Evolutionary conservation across 768 basidiomycete genomes (phyloP).

Genomic region (Sporobolomyces pararoseus): DNA sequence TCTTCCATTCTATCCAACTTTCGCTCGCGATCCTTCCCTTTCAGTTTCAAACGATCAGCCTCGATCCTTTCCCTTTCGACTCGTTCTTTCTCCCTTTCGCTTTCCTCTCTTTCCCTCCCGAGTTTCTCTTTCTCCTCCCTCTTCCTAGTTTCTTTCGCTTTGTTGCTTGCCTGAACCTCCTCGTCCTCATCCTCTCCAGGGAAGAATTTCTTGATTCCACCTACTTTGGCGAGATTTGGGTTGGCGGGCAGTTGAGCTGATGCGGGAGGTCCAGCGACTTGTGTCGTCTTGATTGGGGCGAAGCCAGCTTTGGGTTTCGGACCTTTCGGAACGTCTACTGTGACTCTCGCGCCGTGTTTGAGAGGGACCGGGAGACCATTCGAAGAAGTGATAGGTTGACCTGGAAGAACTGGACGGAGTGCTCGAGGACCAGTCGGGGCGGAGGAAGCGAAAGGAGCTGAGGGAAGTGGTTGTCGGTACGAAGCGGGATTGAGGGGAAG

Average conservation of each 20-base stretch:
- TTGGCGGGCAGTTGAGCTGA: not conserved
- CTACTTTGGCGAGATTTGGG: not conserved
- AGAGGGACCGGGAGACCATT: conserved; percentile 2
- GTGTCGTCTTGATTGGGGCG: conserved; percentile 21
- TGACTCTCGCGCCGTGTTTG: not conserved
- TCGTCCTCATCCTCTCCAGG: conserved; percentile 73
- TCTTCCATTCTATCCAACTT: conserved; percentile 20
- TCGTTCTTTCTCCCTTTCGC: not conserved
- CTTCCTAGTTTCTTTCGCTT: not conserved
- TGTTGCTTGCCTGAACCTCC: conserved; percentile 46
- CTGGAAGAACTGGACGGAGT: not conserved
- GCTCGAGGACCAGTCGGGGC: conserved; percentile 33
- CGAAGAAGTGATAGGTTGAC: not conserved
- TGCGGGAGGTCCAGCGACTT: not conserved
- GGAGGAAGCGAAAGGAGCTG: not conserved
- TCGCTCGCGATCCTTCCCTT: not conserved
- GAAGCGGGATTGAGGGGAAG: not conserved
- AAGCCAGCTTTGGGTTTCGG: conserved; percentile 25
- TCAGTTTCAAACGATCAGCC: not conserved
- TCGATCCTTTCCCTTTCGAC: conserved; percentile 7
- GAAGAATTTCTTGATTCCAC: conserved; percentile 67
- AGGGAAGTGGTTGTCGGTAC: no score
- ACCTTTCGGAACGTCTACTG: conserved; percentile 12
- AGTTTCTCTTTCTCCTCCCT: no score
- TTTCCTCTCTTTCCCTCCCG: not conserved